Conservation (phyloP, 495 filamentous ascomycete genomes). For the Penicillium herquei region DNA sequence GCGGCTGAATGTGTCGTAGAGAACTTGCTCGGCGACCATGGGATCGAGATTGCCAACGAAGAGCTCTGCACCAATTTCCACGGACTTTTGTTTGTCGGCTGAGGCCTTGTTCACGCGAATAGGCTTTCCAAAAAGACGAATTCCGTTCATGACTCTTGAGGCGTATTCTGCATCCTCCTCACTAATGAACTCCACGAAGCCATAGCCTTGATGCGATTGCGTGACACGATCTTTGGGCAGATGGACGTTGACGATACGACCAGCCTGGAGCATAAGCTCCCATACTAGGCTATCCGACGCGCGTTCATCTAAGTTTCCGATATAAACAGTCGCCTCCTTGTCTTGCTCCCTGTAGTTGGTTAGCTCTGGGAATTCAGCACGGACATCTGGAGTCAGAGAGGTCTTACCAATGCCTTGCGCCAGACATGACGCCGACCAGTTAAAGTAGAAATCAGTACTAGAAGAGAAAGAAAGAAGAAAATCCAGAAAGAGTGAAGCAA, state of each 20-base stretch:
- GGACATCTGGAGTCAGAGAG: not conserved
- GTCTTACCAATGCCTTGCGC: constrained; percentile 76
- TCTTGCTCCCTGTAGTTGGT: constrained; percentile 80
- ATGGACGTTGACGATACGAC: constrained; percentile 95
- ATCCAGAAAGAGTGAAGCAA: not conserved
- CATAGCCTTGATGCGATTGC: constrained; percentile 94
- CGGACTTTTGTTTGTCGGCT: constrained; percentile 94
- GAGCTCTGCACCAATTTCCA: constrained; percentile 94
- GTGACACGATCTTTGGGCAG: constrained; percentile 97
- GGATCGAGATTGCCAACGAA: constrained; percentile 96
- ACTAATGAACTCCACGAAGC: constrained; percentile 96
- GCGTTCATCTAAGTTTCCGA: constrained; percentile 97
- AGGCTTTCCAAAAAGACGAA: constrained; percentile 89
- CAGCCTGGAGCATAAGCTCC: constrained; percentile 97
- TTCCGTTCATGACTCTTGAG: constrained; percentile 92
- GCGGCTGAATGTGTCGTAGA: constrained; percentile 96
- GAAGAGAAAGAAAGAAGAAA: not conserved
- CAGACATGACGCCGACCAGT: constrained; percentile 53
- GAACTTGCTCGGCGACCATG: constrained; percentile 91
- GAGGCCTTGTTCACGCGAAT: constrained; percentile 96
- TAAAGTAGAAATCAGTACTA: not conserved
- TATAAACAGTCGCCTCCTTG: constrained; percentile 97
- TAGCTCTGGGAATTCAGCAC: constrained; percentile 2
- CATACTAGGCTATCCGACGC: constrained; percentile 87
- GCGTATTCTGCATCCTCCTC: constrained; percentile 98